Conservation (phyloP, 2,329 filamentous ascomycete species). For the Periconia sp. region DNA sequence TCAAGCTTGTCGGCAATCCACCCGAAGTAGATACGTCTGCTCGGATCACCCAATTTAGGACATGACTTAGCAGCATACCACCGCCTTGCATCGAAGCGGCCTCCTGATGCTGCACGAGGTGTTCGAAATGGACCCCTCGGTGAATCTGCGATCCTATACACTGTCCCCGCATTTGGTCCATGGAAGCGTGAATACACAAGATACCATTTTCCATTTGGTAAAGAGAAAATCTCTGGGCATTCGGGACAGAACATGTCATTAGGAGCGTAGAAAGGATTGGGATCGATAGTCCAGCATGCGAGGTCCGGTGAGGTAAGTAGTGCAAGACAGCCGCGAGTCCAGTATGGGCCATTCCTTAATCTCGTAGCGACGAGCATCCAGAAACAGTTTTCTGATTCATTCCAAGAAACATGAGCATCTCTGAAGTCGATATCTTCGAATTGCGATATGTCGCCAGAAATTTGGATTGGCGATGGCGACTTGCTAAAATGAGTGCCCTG, state of each 20-base stretch:
- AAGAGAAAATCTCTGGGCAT: conserved; percentile 45
- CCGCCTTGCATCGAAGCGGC: conserved; percentile 43
- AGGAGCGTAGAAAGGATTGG: conserved; percentile 41
- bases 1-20: conserved; percentile 45
- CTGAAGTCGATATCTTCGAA: conserved; percentile 47
- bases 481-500: conserved; percentile 35
- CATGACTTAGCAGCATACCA: conserved; percentile 48
- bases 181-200: conserved; percentile 27
- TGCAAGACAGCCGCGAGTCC: conserved; percentile 47
- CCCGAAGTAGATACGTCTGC: conserved; percentile 42
- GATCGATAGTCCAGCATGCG: conserved; percentile 36
- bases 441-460: conserved; percentile 21
- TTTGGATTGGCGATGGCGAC: conserved; percentile 24
- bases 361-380: conserved; percentile 49
- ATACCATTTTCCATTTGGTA: conserved; percentile 47
- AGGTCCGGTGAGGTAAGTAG: conserved; percentile 44
- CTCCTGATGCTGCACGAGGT: conserved; percentile 32
- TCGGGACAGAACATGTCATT: conserved; percentile 47
- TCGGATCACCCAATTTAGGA: conserved; percentile 27
- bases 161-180: conserved; percentile 44
- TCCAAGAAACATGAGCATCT: conserved; percentile 46
- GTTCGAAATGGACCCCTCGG: conserved; percentile 45
- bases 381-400: conserved; percentile 33
- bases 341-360: conserved; percentile 39
- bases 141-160: conserved; percentile 44